Evolutionary conservation across 1,284 basidiomycete species (phyloP), one percentile per base, ranked within the genome.

Genomic region (Heterobasidion occidentale): DNA sequence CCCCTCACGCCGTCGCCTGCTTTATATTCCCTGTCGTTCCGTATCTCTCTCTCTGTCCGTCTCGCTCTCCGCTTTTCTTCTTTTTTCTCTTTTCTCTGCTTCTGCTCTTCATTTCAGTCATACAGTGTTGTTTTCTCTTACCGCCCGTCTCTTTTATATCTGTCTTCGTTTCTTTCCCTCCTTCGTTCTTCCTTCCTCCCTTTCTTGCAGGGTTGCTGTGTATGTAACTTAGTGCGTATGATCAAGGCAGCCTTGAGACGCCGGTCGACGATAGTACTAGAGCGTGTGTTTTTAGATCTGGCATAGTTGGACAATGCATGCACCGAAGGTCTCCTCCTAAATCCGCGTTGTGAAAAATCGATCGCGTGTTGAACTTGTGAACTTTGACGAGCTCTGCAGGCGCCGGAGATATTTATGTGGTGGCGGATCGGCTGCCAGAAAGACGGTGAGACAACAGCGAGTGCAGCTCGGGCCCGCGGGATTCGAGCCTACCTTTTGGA

Each of bases 1-100:
- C 27, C 27, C 27, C 27, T 27, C 45, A 36, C 35, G 51, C 17
- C 50, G n/a, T 35, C 35, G 27, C 59, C 62, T 61, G 64, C 65
- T 56, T 69, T 62, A 38, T 50, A n/a, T 56, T 34, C 44, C 42
- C 55, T 34, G 34, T 56, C 45, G 51, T 27, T 47, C 52, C 56
- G 52, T 36, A 34, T 50, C 50, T 58, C 47, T 51, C 59, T 60
- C 48, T 52, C 52, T 42, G 44, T 9, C n/a, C 52, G 54, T 56
- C 14, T 57, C 58, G 51, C 33, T 56, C 51, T 53, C 54, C 59
- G 33, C 19, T 57, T 55, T 60, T 54, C 48, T 58, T 27, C 35
- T 50, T 52, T 53, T 58, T 57, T 34, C 19, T 51, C 48, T 44
- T 17, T 17, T 11, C 4, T 4, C 19, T 11, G 9, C 17, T 14